A percentile compares a stretch with the other conserved stretches of the same genome.
phyloP scores from a whole-genome alignment of 1,284 basidiomycete genomes.

The Athelia sp. region DNA sequence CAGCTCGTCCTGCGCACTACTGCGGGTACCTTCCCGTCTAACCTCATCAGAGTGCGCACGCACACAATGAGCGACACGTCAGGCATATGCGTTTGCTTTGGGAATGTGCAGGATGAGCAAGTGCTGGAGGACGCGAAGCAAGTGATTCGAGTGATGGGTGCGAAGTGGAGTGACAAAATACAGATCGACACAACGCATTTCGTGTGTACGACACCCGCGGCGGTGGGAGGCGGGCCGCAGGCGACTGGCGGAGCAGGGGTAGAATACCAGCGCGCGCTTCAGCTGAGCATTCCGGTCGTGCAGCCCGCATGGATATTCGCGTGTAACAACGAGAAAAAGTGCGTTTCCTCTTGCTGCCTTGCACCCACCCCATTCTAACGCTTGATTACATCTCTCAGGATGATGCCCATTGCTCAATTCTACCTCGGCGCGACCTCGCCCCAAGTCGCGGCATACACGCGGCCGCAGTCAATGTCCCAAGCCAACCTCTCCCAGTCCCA shows the following conservation, averaged over 20 bases:
- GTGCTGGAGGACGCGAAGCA: slow-evolving; percentile 78
- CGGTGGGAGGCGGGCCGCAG: slow-evolving; percentile 57
- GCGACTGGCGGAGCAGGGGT: slow-evolving; percentile 64
- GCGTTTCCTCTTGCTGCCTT: slow-evolving; percentile 20
- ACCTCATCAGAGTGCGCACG: slow-evolving; percentile 75
- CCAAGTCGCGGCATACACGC: slow-evolving; percentile 40
- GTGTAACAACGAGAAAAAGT: slow-evolving; percentile 80
- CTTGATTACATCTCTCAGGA: slow-evolving; percentile 39
- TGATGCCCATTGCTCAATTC: slow-evolving; percentile 81
- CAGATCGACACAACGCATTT: slow-evolving; percentile 97
- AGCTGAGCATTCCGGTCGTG: slow-evolving; percentile 86
- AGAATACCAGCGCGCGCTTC: slow-evolving; percentile 87
- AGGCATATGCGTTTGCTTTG: slow-evolving; percentile 90
- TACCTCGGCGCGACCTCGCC: slow-evolving; percentile 66
- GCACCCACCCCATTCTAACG: slow-evolving; percentile 1
- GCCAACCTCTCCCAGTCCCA: slow-evolving; percentile 40
- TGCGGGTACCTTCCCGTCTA: slow-evolving; percentile 84
- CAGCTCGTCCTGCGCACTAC: slow-evolving; percentile 88
- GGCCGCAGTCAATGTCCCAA: slow-evolving; percentile 76
- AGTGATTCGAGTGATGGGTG: slow-evolving; percentile 78
- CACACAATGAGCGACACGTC: slow-evolving; percentile 94
- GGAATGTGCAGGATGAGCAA: slow-evolving; percentile 75
- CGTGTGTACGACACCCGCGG: slow-evolving; percentile 85
- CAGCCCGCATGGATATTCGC: slow-evolving; percentile 89
- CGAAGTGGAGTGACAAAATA: slow-evolving; percentile 86